Evolutionary conservation across 306 rosid species (phyloP).

Genomic region (Hippophae tibetana): DNA sequence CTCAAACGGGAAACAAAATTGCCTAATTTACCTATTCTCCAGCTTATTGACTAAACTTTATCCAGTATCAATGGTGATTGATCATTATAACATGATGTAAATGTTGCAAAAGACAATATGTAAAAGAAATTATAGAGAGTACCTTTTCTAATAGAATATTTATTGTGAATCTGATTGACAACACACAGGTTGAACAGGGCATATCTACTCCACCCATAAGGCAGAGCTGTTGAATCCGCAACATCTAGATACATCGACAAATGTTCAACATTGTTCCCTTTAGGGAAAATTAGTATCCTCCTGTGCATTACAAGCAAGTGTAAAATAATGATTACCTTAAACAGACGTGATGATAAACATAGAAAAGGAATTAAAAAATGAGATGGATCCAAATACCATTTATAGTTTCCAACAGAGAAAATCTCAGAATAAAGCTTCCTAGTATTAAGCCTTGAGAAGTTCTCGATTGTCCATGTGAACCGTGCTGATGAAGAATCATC

Average conservation of each 20-base stretch:
- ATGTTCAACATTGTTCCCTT: constrained; percentile 33
- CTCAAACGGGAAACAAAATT: too few species aligned
- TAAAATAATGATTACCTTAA: neutral
- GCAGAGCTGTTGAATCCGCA: constrained; percentile 25
- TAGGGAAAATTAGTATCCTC: constrained; percentile 32
- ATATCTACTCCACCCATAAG: constrained; percentile 34
- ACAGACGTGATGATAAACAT: neutral
- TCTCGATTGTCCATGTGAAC: constrained; percentile 30
- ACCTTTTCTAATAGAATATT: constrained; percentile 29
- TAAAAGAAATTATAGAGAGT: constrained; percentile 4
- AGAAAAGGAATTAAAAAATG: neutral
- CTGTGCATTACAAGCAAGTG: constrained; percentile 6
- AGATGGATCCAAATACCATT: constrained; percentile 19
- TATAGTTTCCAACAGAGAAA: constrained; percentile 28
- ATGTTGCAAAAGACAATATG: neutral
- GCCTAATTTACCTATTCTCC: neutral
- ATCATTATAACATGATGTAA: neutral
- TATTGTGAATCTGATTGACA: constrained; percentile 23
- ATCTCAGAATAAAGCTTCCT: constrained; percentile 26
- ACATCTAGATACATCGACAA: constrained; percentile 33
- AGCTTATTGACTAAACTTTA: neutral
- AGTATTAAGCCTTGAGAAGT: constrained; percentile 23
- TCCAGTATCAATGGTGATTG: neutral
- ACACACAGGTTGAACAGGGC: constrained; percentile 28
- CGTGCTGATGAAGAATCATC: constrained; percentile 25